These are phyloP conservation scores for Cyclostephanos tholiformis DNA, from an alignment of 108 stramenopile genomes.

Conservation along the genomic window DNA sequence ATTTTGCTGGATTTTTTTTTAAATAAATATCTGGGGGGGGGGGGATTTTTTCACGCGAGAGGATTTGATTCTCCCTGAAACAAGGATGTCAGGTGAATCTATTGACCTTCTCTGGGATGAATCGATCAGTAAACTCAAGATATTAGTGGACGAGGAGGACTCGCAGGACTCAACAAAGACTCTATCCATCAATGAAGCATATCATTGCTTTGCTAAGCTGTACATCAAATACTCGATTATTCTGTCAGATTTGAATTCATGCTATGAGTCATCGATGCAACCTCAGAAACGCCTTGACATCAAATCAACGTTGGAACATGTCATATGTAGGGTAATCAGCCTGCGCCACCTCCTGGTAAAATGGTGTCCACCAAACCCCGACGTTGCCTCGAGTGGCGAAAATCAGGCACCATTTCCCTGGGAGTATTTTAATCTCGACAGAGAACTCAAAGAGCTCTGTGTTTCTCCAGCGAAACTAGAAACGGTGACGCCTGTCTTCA, in stretches of 20 bases:
- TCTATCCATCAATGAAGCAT: constrained; percentile 62
- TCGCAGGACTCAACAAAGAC: constrained; percentile 13
- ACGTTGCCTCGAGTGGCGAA: constrained; percentile 37
- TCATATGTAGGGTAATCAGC: constrained; percentile 78
- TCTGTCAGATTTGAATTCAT: constrained; percentile 61
- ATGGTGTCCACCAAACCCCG: constrained; percentile 83
- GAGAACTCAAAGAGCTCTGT: constrained; percentile 69
- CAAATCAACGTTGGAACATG: constrained; percentile 69
- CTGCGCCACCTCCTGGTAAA: constrained; percentile 79
- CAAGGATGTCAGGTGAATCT: constrained; percentile 47
- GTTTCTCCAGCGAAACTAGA: constrained; percentile 78
- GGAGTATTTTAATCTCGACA: constrained; percentile 80
- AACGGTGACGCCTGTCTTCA: constrained; percentile 67
- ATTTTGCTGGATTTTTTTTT: no score
- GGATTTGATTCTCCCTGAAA: no score
- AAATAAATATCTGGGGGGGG: no score
- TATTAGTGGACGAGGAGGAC: constrained; percentile 27
- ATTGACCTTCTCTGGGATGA: constrained; percentile 45
- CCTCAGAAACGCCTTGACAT: constrained; percentile 88
- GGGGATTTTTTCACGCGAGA: no score
- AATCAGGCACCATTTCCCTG: constrained; percentile 68
- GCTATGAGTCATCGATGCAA: constrained; percentile 80
- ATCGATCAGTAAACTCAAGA: constrained; percentile 32
- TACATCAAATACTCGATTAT: constrained; percentile 82
- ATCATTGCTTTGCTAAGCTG: constrained; percentile 78